Conservation (phyloP, 2,329 filamentous ascomycete species). For the Lachnellula hyalina region DNA sequence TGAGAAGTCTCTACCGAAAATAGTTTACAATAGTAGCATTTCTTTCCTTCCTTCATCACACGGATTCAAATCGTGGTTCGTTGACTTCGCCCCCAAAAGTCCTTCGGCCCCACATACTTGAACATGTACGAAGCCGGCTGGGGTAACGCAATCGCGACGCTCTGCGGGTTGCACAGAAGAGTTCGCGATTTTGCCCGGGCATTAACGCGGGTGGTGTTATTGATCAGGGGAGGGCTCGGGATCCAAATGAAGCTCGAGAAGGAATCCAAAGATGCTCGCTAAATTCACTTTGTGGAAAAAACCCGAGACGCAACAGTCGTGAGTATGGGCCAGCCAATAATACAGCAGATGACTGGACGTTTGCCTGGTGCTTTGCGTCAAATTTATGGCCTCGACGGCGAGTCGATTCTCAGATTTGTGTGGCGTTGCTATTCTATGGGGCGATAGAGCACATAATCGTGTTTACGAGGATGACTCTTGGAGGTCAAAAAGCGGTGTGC, state of each 20-base stretch:
- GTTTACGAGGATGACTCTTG: conserved; percentile 12
- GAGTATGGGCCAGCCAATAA: background rate
- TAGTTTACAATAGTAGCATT: background rate
- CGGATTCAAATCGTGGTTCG: background rate
- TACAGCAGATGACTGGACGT: background rate
- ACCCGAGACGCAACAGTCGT: background rate
- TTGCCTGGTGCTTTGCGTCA: background rate
- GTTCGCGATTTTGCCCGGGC: conserved; percentile 1
- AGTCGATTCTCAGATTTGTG: background rate
- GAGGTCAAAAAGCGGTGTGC: conserved; percentile 21
- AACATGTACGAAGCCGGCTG: conserved; percentile 11
- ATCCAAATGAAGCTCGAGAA: too few relatives aligned
- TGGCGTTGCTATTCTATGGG: conserved; percentile 1
- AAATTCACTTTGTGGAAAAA: background rate
- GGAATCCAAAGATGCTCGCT: too few relatives aligned
- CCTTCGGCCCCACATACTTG: background rate
- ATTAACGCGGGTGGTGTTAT: background rate
- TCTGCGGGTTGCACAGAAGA: background rate
- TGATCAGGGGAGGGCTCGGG: background rate
- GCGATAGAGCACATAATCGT: background rate
- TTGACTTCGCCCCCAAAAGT: background rate
- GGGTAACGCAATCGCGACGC: conserved; percentile 5
- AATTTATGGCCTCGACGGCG: background rate
- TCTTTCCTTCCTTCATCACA: background rate
- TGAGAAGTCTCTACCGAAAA: background rate